Conservation (phyloP, 202 grass and related monocot genomes). For the Carex arenaria region DNA sequence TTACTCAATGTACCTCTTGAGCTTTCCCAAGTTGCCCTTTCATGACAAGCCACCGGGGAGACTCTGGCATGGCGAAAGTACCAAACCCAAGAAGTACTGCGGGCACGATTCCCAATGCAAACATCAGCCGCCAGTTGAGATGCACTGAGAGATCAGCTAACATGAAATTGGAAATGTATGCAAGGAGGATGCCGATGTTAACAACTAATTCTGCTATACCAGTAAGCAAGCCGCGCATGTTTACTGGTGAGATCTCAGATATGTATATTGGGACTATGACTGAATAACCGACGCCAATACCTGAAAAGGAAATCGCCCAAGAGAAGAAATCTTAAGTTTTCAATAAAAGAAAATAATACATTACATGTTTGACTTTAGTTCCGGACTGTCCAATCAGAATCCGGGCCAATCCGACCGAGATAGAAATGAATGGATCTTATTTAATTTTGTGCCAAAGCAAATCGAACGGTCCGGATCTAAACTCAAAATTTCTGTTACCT, state of each 20-base stretch:
- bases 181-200: constrained; percentile 66
- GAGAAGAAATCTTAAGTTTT: neutral
- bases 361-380: neutral
- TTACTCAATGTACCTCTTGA: constrained; percentile 12
- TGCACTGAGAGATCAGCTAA: constrained; percentile 34
- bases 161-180: constrained; percentile 62
- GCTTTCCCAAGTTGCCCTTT: constrained; percentile 46
- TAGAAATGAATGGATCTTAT: too few relatives aligned
- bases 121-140: constrained; percentile 69
- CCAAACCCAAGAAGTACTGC: constrained; percentile 38
- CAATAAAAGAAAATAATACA: neutral
- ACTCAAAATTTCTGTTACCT: too few relatives aligned
- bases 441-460: too few relatives aligned
- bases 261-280: constrained; percentile 65
- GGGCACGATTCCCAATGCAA: constrained; percentile 49
- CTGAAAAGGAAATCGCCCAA: constrained; percentile 39
- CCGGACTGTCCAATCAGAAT: too few relatives aligned
- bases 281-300: constrained; percentile 53
- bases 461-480: too few relatives aligned
- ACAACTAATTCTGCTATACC: constrained; percentile 38
- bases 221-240: constrained; percentile 29
- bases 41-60: constrained; percentile 58
- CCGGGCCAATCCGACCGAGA: too few relatives aligned
- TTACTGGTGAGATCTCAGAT: constrained; percentile 44
- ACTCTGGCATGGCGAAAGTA: constrained; percentile 49